Percentiles rank a stretch among this genome's conserved stretches.
phyloP scores from a whole-genome alignment of 2,329 filamentous ascomycete species.

The Diaporthe sp. region DNA sequence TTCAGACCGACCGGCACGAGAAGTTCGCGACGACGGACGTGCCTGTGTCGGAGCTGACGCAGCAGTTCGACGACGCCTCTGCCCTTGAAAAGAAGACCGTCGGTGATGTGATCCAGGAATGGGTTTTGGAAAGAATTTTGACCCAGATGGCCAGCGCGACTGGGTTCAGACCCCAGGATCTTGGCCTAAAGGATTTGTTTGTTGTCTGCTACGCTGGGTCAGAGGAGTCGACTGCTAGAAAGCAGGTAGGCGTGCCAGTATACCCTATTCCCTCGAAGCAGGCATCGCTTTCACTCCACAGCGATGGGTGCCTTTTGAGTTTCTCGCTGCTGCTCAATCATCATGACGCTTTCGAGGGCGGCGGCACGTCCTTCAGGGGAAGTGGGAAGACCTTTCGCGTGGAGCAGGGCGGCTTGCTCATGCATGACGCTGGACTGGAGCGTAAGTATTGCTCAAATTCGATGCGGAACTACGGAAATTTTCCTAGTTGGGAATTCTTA shows the following conservation, averaged over 20 bases:
- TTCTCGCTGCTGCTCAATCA: slow-evolving; percentile 40
- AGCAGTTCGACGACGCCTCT: neutral
- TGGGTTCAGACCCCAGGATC: slow-evolving; percentile 33
- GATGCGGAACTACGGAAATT: neutral
- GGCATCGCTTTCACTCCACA: slow-evolving; percentile 40
- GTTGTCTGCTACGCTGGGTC: slow-evolving; percentile 36
- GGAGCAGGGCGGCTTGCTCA: slow-evolving; percentile 39
- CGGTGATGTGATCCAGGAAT: slow-evolving; percentile 15
- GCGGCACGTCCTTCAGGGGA: slow-evolving; percentile 40
- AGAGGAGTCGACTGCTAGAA: neutral
- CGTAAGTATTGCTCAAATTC: slow-evolving; percentile 28
- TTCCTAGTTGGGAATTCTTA: neutral
- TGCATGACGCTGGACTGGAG: slow-evolving; percentile 41
- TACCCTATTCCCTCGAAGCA: slow-evolving; percentile 39
- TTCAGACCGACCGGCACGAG: slow-evolving; percentile 38
- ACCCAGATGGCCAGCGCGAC: slow-evolving; percentile 24
- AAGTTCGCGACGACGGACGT: slow-evolving; percentile 41
- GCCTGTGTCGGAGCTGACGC: slow-evolving; percentile 35
- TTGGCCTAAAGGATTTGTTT: slow-evolving; percentile 40
- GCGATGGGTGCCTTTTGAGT: slow-evolving; percentile 39
- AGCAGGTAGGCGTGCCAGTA: neutral
- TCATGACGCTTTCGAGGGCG: slow-evolving; percentile 36
- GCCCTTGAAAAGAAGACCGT: neutral
- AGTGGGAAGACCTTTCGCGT: slow-evolving; percentile 36
- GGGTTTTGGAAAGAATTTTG: slow-evolving; percentile 30